Evolutionary conservation across 2,329 filamentous ascomycete genomes (phyloP).

Genomic region (Fusarium pininemorale): DNA sequence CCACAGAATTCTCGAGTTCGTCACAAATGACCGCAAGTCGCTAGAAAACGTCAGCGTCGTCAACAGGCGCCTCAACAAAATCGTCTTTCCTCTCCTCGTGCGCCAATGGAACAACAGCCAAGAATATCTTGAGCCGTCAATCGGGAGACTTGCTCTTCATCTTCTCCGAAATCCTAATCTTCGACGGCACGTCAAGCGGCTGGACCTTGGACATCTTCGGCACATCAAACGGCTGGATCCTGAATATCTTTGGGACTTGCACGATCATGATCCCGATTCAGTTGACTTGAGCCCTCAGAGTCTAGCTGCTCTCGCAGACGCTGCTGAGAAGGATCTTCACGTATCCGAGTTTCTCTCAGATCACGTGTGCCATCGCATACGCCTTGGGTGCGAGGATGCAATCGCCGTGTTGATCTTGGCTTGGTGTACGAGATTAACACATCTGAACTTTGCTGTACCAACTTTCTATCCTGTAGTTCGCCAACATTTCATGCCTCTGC

Average conservation of each 20-base stretch:
- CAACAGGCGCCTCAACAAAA: background rate
- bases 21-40: accelerated
- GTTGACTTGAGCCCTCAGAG: background rate
- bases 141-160: background rate
- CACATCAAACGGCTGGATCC: too few species aligned
- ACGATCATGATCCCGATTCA: background rate
- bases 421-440: background rate
- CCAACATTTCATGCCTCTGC: background rate
- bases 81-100: background rate
- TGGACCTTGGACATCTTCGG: background rate
- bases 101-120: background rate
- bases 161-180: background rate
- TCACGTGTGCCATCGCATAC: background rate
- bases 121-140: background rate
- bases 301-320: background rate
- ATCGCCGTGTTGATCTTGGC: background rate
- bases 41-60: background rate
- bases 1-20: background rate
- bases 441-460: background rate
- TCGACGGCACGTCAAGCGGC: background rate
- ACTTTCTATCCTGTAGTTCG: too few species aligned
- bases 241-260: too few species aligned
- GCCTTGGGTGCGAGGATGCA: background rate
- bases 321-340: background rate
- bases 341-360: background rate